phyloP scores from a whole-genome alignment of 2,329 filamentous ascomycete genomes.

The Clathrospora elynae region DNA sequence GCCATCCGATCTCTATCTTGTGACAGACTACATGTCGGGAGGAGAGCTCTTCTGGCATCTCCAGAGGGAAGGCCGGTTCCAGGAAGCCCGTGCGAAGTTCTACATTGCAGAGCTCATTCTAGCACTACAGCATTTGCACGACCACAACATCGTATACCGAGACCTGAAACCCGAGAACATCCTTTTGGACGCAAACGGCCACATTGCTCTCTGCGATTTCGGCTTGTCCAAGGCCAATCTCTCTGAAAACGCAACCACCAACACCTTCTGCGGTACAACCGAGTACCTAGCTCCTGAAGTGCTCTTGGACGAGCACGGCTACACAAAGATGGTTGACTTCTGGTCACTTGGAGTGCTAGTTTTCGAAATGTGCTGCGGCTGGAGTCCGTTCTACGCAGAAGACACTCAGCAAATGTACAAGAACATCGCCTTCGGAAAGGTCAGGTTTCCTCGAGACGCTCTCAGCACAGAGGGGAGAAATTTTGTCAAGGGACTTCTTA shows the following conservation, averaged over 20 bases:
- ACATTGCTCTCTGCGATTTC: slow-evolving; percentile 97
- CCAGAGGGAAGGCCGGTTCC: slow-evolving; percentile 94
- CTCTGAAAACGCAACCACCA: slow-evolving; percentile 95
- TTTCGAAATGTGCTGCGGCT: slow-evolving; percentile 99
- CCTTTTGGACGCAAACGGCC: slow-evolving; percentile 91
- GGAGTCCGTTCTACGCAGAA: slow-evolving; percentile 98
- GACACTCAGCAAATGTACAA: slow-evolving; percentile 99
- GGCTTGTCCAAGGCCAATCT: slow-evolving; percentile 96
- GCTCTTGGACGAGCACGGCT: slow-evolving; percentile 91
- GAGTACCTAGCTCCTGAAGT: slow-evolving; percentile 97
- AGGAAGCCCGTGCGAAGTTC: slow-evolving; percentile 93
- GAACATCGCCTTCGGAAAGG: slow-evolving; percentile 99
- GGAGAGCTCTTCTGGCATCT: slow-evolving; percentile 98
- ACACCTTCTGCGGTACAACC: slow-evolving; percentile 97
- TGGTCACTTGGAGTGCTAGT: slow-evolving; percentile 98
- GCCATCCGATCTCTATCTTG: slow-evolving; percentile 93
- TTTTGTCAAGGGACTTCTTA: slow-evolving; percentile 96
- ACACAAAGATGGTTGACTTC: slow-evolving; percentile 99
- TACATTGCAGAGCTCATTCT: slow-evolving; percentile 98
- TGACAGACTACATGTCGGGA: slow-evolving; percentile 99
- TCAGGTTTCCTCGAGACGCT: slow-evolving; percentile 92
- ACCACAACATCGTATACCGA: slow-evolving; percentile 97
- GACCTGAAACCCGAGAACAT: slow-evolving; percentile 99
- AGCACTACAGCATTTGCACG: slow-evolving; percentile 90
- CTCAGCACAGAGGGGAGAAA: slow-evolving; percentile 93